Evolutionary conservation across 495 filamentous ascomycete species (phyloP).

Genomic region (Penicillium alfredii): DNA sequence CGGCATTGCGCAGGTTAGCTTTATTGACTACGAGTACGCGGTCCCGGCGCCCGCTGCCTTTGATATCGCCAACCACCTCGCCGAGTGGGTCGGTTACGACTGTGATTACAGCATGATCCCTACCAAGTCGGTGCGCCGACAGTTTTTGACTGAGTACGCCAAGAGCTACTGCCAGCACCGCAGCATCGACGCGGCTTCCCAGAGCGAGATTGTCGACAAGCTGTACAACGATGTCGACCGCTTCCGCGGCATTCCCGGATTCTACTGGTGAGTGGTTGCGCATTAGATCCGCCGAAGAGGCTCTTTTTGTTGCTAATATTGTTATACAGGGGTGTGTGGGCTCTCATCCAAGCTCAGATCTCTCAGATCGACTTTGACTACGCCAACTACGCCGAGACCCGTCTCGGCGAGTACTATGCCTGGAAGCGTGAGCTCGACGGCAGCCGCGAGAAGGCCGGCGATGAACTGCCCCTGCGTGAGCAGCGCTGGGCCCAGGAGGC

Average conservation of each 20-base stretch:
- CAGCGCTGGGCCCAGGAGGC: slow-evolving; percentile 68
- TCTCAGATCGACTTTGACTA: slow-evolving; percentile 98
- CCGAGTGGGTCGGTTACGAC: slow-evolving; percentile 96
- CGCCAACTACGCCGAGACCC: slow-evolving; percentile 77
- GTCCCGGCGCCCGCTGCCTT: slow-evolving; percentile 94
- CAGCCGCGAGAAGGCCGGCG: slow-evolving; percentile 46
- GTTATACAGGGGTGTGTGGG: slow-evolving; percentile 78
- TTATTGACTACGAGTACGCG: slow-evolving; percentile 98
- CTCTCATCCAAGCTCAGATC: slow-evolving; percentile 91
- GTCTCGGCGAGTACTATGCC: slow-evolving; percentile 92
- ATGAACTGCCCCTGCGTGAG: slow-evolving; percentile 69
- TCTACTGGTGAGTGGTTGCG: slow-evolving; percentile 68
- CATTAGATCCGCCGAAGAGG: too few relatives aligned
- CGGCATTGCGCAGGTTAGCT: slow-evolving; percentile 55
- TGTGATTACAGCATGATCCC: slow-evolving; percentile 86
- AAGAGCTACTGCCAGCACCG: slow-evolving; percentile 39
- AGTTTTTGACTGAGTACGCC: slow-evolving; percentile 82
- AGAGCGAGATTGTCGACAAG: slow-evolving; percentile 55
- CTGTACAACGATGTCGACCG: slow-evolving; percentile 76
- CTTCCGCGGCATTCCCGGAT: slow-evolving; percentile 84
- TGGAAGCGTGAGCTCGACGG: slow-evolving; percentile 75
- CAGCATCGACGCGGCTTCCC: slow-evolving; percentile 38
- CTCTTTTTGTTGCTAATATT: slow-evolving; percentile 13
- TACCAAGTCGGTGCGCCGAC: slow-evolving; percentile 66
- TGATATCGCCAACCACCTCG: slow-evolving; percentile 98